Conservation (phyloP, 2,329 filamentous ascomycete genomes). For the Sphaerulina vaccinii region DNA sequence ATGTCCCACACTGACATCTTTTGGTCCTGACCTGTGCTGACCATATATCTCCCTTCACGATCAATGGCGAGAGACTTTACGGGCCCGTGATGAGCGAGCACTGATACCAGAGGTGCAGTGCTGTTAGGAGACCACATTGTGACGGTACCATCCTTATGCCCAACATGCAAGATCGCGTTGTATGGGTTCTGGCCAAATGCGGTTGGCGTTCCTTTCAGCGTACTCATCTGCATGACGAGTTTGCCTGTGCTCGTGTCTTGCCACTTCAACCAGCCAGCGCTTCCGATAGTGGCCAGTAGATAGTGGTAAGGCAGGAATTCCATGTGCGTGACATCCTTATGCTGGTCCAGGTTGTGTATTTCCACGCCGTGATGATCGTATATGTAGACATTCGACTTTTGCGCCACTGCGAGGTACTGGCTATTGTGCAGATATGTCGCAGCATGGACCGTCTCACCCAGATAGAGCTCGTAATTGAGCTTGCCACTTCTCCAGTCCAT, state of each 20-base stretch:
- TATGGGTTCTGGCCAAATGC: constrained; percentile 84
- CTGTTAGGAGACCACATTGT: constrained; percentile 95
- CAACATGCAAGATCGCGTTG: constrained; percentile 88
- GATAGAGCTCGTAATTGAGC: constrained; percentile 84
- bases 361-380: constrained; percentile 91
- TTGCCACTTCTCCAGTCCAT: constrained; percentile 96
- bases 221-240: constrained; percentile 80
- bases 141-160: constrained; percentile 92
- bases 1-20: constrained; percentile 97
- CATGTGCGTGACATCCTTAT: constrained; percentile 87
- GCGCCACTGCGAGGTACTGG: constrained; percentile 89
- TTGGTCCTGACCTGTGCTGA: constrained; percentile 82
- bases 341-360: constrained; percentile 85
- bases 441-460: constrained; percentile 87
- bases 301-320: constrained; percentile 97
- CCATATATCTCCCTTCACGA: constrained; percentile 91
- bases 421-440: constrained; percentile 92
- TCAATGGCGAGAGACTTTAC: constrained; percentile 84
- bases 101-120: constrained; percentile 80
- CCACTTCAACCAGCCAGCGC: constrained; percentile 84
- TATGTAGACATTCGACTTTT: constrained; percentile 96
- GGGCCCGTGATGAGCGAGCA: constrained; percentile 84
- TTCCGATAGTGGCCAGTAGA: constrained; percentile 80
- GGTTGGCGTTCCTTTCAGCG: constrained; percentile 78
- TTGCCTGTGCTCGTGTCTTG: constrained; percentile 94